A percentile compares a stretch with the other conserved stretches of the same genome.
These are phyloP conservation scores for Forsythia viridissima DNA, from an alignment of 257 asterid genomes.

Conservation along the genomic window DNA sequence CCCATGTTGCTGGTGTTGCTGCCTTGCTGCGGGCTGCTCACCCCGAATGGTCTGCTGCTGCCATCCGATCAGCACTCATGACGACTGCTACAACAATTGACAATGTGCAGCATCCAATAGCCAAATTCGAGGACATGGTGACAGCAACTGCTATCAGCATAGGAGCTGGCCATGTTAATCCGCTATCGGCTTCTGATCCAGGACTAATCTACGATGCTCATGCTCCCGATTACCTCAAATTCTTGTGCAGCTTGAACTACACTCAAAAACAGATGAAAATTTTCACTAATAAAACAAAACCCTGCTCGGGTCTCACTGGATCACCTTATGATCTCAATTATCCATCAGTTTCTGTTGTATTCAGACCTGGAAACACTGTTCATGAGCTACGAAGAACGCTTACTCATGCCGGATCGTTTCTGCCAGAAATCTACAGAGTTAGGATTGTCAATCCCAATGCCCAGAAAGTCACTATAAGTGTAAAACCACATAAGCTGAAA, in stretches of 20 bases:
- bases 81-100: not conserved
- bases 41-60: conserved; percentile 2
- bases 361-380: conserved; percentile 3
- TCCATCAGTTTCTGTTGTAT: conserved; percentile 2
- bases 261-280: conserved; percentile 7
- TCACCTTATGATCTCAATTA: conserved; percentile 13
- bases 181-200: conserved; percentile 7
- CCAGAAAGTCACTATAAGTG: not conserved
- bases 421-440: not conserved
- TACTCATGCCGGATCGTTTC: not conserved
- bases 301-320: not conserved
- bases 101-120: not conserved
- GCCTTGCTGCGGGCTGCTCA: conserved; percentile 4
- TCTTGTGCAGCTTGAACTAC: conserved; percentile 13
- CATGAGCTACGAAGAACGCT: not conserved
- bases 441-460: not conserved
- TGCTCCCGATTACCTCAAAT: not conserved
- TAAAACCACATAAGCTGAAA: not conserved
- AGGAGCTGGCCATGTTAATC: conserved; percentile 10
- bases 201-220: conserved; percentile 9
- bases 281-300: not conserved
- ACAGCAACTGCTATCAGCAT: conserved; percentile 3
- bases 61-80: conserved; percentile 8
- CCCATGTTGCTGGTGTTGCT: conserved; percentile 12
- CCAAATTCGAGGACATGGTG: conserved; percentile 2